Evolutionary conservation across 805 yeast species (phyloP).

Genomic region (Jamesozyma jinghongensis): DNA sequence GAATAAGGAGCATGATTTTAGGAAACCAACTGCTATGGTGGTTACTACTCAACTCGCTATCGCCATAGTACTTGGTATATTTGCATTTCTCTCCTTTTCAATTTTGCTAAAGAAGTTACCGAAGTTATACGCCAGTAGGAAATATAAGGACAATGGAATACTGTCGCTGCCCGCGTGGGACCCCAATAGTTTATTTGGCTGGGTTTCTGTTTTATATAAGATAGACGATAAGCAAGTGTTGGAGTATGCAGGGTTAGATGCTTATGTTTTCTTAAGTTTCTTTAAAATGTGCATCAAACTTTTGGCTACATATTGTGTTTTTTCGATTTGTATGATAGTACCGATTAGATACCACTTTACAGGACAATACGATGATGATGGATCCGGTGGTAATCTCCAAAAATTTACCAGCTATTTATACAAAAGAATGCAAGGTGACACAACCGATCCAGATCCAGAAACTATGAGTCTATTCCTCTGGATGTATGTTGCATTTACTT

Average conservation of each 20-base stretch:
- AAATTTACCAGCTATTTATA: neutral
- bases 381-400: slow-evolving; percentile 30
- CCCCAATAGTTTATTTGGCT: slow-evolving; percentile 54
- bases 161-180: slow-evolving; percentile 29
- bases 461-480: slow-evolving; percentile 53
- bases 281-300: slow-evolving; percentile 80
- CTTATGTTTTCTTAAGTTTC: slow-evolving; percentile 82
- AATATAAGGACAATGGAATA: slow-evolving; percentile 26
- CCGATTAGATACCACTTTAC: slow-evolving; percentile 80
- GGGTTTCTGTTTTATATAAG: slow-evolving; percentile 61
- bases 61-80: slow-evolving; percentile 57
- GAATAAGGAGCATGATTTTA: slow-evolving; percentile 21
- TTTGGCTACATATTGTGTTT: slow-evolving; percentile 51
- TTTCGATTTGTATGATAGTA: slow-evolving; percentile 67
- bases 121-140: slow-evolving; percentile 74
- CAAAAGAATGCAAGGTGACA: slow-evolving; percentile 16
- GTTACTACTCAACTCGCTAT: slow-evolving; percentile 70
- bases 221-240: slow-evolving; percentile 69
- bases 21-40: slow-evolving; percentile 40
- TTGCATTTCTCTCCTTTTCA: slow-evolving; percentile 64
- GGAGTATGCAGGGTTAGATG: slow-evolving; percentile 89
- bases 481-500: slow-evolving; percentile 83
- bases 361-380: slow-evolving; percentile 59
- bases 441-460: slow-evolving; percentile 28
- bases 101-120: slow-evolving; percentile 66